Evolutionary conservation across 768 basidiomycete genomes (phyloP).

Genomic region (Exidia glandulosa): DNA sequence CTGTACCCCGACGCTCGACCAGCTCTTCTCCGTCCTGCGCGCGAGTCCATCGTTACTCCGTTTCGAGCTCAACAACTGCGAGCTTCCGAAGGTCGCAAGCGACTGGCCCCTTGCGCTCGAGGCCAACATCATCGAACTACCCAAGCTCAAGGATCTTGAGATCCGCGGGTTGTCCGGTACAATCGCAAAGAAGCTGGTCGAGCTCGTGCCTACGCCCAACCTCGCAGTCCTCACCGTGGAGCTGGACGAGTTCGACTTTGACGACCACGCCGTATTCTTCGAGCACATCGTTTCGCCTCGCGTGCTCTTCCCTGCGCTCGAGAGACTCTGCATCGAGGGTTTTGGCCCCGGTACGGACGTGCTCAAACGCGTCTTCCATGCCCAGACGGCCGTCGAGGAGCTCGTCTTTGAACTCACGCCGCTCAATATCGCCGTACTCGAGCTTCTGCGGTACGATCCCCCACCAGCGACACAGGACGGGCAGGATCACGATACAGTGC

Average conservation of each 20-base stretch:
- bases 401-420: constrained; percentile 44
- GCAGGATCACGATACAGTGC: background rate
- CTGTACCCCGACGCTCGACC: background rate
- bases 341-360: constrained; percentile 14
- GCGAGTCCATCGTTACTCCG: background rate
- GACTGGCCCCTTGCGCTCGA: constrained; percentile 20
- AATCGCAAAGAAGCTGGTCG: constrained; percentile 19
- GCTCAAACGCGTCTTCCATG: constrained; percentile 34
- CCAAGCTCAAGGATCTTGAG: constrained; percentile 14
- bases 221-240: constrained; percentile 27
- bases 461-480: background rate
- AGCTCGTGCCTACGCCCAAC: constrained; percentile 22
- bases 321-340: background rate
- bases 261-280: constrained; percentile 38
- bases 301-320: background rate
- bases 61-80: background rate
- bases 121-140: constrained; percentile 16
- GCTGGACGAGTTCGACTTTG: constrained; percentile 43
- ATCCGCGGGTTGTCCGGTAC: constrained; percentile 23
- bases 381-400: constrained; percentile 34
- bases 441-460: constrained; percentile 22
- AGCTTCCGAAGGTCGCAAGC: constrained; percentile 13
- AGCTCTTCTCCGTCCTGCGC: background rate
- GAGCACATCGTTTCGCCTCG: background rate
- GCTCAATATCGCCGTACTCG: constrained; percentile 23